Evolutionary conservation across 2,329 filamentous ascomycete genomes (phyloP).

Genomic region (Diaporthe ampelina): DNA sequence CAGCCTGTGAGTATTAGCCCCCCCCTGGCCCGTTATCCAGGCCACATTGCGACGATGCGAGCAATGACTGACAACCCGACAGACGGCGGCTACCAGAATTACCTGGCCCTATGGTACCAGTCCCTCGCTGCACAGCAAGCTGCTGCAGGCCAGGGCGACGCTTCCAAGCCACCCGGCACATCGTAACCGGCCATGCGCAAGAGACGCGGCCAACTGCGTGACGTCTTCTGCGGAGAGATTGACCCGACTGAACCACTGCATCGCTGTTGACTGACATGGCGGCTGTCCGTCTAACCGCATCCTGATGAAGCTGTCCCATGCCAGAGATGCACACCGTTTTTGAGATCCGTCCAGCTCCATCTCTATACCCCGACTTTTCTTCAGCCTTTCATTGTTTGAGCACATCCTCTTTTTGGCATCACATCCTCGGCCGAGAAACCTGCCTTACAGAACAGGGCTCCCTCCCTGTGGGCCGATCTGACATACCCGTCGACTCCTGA

Average conservation of each 20-base stretch:
- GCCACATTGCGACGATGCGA: neutral
- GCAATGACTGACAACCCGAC: slow-evolving; percentile 45
- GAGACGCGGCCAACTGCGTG: slow-evolving; percentile 34
- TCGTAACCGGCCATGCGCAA: slow-evolving; percentile 38
- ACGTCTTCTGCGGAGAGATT: slow-evolving; percentile 39
- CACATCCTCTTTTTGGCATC: slow-evolving; percentile 26
- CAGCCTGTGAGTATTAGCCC: slow-evolving; percentile 70
- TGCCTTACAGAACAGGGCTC: slow-evolving; percentile 24
- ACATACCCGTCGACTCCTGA: slow-evolving; percentile 34
- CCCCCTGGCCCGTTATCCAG: neutral
- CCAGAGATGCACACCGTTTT: slow-evolving; percentile 31
- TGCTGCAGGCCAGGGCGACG: slow-evolving; percentile 42
- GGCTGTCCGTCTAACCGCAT: slow-evolving; percentile 38
- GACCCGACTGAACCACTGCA: slow-evolving; percentile 38
- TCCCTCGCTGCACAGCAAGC: slow-evolving; percentile 61
- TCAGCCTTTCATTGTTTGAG: slow-evolving; percentile 39
- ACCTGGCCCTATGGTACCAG: slow-evolving; percentile 85
- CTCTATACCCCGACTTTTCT: slow-evolving; percentile 36
- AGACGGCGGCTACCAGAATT: slow-evolving; percentile 87
- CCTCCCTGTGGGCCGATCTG: slow-evolving; percentile 28
- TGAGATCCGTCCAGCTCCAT: slow-evolving; percentile 36
- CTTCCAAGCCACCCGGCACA: slow-evolving; percentile 41
- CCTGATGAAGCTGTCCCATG: slow-evolving; percentile 40
- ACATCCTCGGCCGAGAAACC: slow-evolving; percentile 8
- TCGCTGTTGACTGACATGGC: slow-evolving; percentile 41